Evolutionary conservation across 2,329 filamentous ascomycete genomes (phyloP).

Genomic region (Alternaria brassicae): DNA sequence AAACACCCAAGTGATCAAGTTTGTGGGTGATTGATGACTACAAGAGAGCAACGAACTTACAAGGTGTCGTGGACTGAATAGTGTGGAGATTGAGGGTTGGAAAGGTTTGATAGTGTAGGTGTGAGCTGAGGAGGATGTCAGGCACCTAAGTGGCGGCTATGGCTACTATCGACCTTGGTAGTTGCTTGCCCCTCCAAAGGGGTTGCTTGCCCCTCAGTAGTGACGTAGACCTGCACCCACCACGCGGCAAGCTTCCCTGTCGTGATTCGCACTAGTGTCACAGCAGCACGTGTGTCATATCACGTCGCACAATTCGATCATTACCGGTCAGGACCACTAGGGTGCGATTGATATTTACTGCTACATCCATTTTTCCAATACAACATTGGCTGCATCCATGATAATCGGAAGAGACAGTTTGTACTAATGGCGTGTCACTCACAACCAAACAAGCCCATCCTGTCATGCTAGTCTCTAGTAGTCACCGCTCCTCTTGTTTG

Average conservation of each 20-base stretch:
- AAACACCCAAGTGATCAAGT: background rate
- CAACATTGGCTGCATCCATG: background rate
- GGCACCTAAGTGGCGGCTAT: constrained; percentile 9
- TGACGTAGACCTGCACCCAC: constrained; percentile 24
- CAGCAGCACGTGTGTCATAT: background rate
- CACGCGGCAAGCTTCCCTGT: constrained; percentile 8
- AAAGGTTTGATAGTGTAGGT: background rate
- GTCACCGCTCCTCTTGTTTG: constrained; percentile 11
- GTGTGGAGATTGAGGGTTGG: background rate
- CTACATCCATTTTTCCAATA: background rate
- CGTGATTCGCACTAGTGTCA: constrained; percentile 7
- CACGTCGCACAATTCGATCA: background rate
- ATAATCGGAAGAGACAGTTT: background rate
- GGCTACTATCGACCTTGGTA: constrained; percentile 2
- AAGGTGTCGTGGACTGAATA: background rate
- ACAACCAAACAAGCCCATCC: background rate
- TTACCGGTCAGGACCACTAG: background rate
- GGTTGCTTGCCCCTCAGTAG: constrained; percentile 19
- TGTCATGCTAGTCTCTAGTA: constrained; percentile 4
- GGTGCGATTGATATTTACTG: background rate
- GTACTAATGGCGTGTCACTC: background rate
- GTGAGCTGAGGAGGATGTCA: background rate
- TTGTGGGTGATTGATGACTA: background rate
- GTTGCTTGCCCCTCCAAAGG: constrained; percentile 17
- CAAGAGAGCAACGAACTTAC: background rate